phyloP scores from a whole-genome alignment of 139 green algal genomes.

The Edaphochlamys debaryana region DNA sequence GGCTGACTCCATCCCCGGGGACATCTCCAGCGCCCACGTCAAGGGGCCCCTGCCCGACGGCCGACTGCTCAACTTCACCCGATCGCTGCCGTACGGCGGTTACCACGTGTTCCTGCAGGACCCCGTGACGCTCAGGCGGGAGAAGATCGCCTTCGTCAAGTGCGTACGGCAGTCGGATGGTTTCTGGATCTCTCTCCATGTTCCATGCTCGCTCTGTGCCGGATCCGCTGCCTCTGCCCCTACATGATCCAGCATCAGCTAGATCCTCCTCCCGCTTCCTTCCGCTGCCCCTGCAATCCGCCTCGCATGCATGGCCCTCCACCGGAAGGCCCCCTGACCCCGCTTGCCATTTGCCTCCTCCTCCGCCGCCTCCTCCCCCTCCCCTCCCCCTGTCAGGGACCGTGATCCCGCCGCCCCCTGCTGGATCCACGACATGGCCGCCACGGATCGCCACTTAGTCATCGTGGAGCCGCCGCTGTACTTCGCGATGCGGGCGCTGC shows the following conservation, averaged over 20 bases:
- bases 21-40: conserved; percentile 81
- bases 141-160: conserved; percentile 59
- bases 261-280: too few relatives aligned
- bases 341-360: background rate
- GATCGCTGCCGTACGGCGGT: conserved; percentile 57
- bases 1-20: conserved; percentile 62
- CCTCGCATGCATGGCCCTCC: too few relatives aligned
- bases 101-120: conserved; percentile 62
- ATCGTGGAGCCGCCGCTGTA: conserved; percentile 78
- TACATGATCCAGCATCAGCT: too few relatives aligned
- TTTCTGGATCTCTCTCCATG: too few relatives aligned
- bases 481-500: conserved; percentile 69
- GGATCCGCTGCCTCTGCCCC: too few relatives aligned
- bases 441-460: conserved; percentile 58
- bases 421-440: conserved; percentile 87
- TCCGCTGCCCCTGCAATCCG: too few relatives aligned
- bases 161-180: background rate
- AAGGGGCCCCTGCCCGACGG: conserved; percentile 28
- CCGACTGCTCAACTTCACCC: conserved; percentile 74
- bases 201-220: too few relatives aligned
- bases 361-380: background rate
- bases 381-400: conserved; percentile 39
- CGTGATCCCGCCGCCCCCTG: conserved; percentile 53
- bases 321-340: too few relatives aligned
- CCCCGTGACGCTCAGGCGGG: conserved; percentile 50